Evolutionary conservation across 2,329 filamentous ascomycete genomes (phyloP), one percentile per base, ranked within the genome.

Genomic region (Stemphylium vesicarium): DNA sequence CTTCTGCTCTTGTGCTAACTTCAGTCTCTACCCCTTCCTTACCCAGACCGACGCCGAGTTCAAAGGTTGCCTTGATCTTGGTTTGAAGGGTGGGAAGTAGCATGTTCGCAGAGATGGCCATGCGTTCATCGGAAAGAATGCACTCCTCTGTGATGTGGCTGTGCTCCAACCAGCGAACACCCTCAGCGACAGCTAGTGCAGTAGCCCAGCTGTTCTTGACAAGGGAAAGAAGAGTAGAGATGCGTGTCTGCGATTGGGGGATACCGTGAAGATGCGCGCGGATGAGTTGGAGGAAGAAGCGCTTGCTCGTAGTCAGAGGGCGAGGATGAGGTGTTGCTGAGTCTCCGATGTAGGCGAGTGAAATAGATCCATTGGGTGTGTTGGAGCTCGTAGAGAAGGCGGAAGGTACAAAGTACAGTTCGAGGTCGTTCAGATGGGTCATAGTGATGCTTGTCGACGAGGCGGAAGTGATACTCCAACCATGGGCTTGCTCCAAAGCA

Each of bases 261-360:
- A 91, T 74, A 1, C 80, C 83, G 42, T 88, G 85, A 37, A 91
- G 78, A 52, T 88, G 83, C 52, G 90, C 87, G 38, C 87, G 84
- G 53, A 93, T 86, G 64, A 86, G 84, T 66, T 90, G 85, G 7
- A 94, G 77, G 70, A 92, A 91, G 76, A 93, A 93, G 33, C 89
- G 87, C 63, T 86, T 88, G 68, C 89, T 89, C 0, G 83, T 81
- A 1, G 86, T 87, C 47, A 85, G 74, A 0, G 85, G 83, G 29
- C 80, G 70, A 9, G 84, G 78, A 24, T 84, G 79, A n/a, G 77
- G 75, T 38, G 84, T 80, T 42, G 82, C 79, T 46, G 78, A 80
- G 60, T 84, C 83, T 22, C 83, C 88, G 59, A 91, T 84, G 72
- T 92, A 92, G 75, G 84, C 85, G 0, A 93, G 78, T 55, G 89